Evolutionary conservation across 108 stramenopile genomes (phyloP), one percentile per base, ranked within the genome.

Genomic region (Cyclotella sp.): DNA sequence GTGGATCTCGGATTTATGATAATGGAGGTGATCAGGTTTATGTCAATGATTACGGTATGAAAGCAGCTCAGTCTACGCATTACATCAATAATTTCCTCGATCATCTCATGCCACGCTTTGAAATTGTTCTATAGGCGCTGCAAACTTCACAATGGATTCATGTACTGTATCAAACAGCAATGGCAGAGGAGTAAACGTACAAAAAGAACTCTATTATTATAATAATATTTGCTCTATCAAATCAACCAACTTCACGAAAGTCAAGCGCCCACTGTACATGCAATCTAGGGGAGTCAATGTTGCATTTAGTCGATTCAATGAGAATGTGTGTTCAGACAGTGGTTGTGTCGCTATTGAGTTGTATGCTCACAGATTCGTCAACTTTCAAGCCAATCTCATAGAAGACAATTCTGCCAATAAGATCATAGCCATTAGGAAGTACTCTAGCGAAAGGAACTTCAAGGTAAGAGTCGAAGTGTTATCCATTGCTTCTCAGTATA

Each of bases 1-100:
- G 40, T n/a, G 43, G 43, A 7, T 65, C 63, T 11, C 6, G 19
- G 44, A 44, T 65, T 45, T 4, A 45, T 22, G 9, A 22, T 9
- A 65, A 65, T 65, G 42, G 43, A 12, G 43, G 19, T 28, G 18
- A 65, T 45, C 63, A 65, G 22, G 43, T 65, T 44, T 65, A 65
- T 19, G 19, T 45, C 12, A 9, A 10, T n/a, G n/a, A n/a, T 44
- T 42, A 9, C n/a, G 63, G 63, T 65, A n/a, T 16, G 61, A 13
- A n/a, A n/a, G n/a, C n/a, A n/a, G 5, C 42, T 8, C 44, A 46
- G 27, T 65, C 21, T 42, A 9, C 5, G 9, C 14, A 19, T 28
- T 7, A 22, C 13, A 44, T 18, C n/a, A 19, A 44, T 7, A 9
- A 28, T 11, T 42, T 11, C 8, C 13, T 12, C 19, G 13, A 5